Evolutionary conservation across 306 rosid species (phyloP).

Genomic region (Purshia tridentata): DNA sequence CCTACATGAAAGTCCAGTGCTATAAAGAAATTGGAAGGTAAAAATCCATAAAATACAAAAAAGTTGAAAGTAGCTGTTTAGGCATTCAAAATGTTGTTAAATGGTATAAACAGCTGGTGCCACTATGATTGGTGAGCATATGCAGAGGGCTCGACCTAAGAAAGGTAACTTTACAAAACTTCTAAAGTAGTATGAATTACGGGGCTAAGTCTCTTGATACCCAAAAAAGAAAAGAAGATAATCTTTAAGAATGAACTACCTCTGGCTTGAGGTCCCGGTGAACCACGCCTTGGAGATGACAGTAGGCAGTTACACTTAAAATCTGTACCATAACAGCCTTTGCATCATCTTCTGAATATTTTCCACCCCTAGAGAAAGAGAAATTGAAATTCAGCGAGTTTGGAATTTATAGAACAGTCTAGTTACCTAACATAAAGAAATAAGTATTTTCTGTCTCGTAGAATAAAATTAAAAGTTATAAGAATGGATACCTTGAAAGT

Average conservation of each 20-base stretch:
- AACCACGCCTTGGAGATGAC: constrained; percentile 49
- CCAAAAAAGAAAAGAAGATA: neutral
- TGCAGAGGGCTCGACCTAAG: neutral
- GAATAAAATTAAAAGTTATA: constrained; percentile 9
- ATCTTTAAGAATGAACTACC: constrained; percentile 46
- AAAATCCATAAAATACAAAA: neutral
- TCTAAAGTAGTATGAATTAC: neutral
- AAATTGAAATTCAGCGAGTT: constrained; percentile 25
- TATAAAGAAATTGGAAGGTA: neutral
- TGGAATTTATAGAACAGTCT: constrained; percentile 16
- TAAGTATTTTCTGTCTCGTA: constrained; percentile 15
- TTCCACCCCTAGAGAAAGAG: constrained; percentile 64
- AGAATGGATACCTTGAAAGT: constrained; percentile 69
- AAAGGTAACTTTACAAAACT: neutral
- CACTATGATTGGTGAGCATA: neutral
- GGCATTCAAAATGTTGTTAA: neutral
- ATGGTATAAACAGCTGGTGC: neutral
- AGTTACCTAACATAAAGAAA: constrained; percentile 19
- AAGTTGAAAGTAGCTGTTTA: neutral
- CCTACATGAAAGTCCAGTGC: neutral
- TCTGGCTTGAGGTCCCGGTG: constrained; percentile 73
- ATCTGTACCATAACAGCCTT: constrained; percentile 43
- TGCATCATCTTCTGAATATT: constrained; percentile 43
- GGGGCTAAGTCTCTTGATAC: no score
- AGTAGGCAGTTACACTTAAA: constrained; percentile 33